These are phyloP conservation scores for Coemansia aciculifera DNA, from an alignment of 192 early-diverging fungal species.

Conservation along the genomic window DNA sequence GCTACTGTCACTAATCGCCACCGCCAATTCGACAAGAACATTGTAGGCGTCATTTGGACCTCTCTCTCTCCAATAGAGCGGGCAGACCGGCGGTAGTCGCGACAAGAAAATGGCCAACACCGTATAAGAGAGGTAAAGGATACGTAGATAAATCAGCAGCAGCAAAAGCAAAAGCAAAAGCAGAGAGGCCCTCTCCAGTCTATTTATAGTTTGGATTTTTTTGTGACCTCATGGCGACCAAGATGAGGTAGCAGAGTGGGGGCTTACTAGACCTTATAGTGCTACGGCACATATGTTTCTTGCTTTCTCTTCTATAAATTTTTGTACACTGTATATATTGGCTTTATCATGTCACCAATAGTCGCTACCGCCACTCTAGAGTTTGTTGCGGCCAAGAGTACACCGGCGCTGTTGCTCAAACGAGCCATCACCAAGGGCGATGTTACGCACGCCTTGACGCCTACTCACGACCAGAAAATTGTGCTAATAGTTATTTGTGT, in stretches of 20 bases:
- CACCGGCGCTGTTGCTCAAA: constrained; percentile 6
- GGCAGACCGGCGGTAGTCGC: background rate
- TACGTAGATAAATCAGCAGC: background rate
- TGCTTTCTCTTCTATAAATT: background rate
- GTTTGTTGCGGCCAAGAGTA: background rate
- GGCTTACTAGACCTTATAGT: background rate
- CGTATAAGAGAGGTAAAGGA: too few species aligned
- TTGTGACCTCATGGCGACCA: background rate
- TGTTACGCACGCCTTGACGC: constrained; percentile 38
- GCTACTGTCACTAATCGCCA: constrained; percentile 2
- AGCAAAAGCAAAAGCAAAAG: background rate
- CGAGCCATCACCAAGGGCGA: constrained; percentile 32
- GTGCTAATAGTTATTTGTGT: constrained; percentile 60
- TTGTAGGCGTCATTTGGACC: constrained; percentile 3
- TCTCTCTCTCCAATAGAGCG: background rate
- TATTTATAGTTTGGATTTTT: background rate
- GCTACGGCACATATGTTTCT: background rate
- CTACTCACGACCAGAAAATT: constrained; percentile 44
- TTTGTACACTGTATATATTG: background rate
- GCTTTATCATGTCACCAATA: constrained; percentile 11
- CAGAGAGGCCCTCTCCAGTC: background rate
- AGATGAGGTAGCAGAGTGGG: background rate
- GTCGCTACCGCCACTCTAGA: background rate
- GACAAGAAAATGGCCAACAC: background rate
- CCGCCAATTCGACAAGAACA: constrained; percentile 6